A percentile compares a stretch with the other conserved stretches of the same genome.
Evolutionary conservation across 441 rosid genomes (phyloP).

Genomic region (Omphalea diandra): DNA sequence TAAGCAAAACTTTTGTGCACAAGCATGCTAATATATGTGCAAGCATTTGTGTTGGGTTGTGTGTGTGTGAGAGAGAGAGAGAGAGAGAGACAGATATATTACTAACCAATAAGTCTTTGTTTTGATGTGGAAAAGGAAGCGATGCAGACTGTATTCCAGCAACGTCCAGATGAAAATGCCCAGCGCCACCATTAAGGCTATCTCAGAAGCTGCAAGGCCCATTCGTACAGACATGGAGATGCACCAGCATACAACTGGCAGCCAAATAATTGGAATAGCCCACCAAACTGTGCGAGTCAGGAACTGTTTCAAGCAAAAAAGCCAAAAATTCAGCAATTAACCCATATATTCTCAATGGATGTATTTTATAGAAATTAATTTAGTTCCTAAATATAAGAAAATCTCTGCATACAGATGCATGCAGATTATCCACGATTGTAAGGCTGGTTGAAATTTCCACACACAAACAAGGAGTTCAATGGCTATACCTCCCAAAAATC

Average conservation of each 20-base stretch:
- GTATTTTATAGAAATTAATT: background rate
- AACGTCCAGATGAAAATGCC: constrained; percentile 87
- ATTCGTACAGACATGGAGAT: constrained; percentile 53
- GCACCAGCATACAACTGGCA: constrained; percentile 70
- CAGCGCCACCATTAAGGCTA: constrained; percentile 48
- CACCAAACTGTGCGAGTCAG: constrained; percentile 93
- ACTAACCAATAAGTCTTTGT: constrained; percentile 85
- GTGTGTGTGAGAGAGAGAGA: background rate
- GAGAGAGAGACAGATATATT: background rate
- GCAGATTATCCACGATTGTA: background rate
- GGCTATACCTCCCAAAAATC: constrained; percentile 79
- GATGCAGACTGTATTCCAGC: constrained; percentile 83
- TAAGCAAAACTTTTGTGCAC: background rate
- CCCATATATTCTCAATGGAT: background rate
- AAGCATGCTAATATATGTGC: background rate
- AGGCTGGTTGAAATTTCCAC: constrained; percentile 4
- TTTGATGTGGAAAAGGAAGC: constrained; percentile 86
- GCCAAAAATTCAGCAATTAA: constrained; percentile 8
- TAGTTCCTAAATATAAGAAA: background rate
- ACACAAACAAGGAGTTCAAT: background rate
- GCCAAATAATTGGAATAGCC: constrained; percentile 93
- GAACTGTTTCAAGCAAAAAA: constrained; percentile 49
- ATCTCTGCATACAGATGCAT: background rate
- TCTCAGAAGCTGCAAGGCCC: constrained; percentile 59
- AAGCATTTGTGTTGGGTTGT: background rate